These are phyloP conservation scores for Rosa persica DNA, from an alignment of 306 rosid genomes.

Conservation along the genomic window DNA sequence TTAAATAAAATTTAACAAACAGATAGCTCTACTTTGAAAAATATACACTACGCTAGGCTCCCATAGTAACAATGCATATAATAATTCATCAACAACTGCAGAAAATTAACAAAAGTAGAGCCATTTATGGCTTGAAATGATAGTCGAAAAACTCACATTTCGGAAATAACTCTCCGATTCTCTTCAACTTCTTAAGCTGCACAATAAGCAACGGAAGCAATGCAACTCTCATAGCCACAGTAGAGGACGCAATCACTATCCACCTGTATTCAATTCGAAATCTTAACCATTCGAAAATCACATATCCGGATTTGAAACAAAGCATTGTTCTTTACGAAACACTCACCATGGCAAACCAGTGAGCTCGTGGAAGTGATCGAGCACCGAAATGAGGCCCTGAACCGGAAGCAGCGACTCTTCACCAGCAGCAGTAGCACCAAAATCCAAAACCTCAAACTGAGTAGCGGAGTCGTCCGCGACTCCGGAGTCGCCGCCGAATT, in stretches of 20 bases:
- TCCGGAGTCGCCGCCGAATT: conserved; percentile 11
- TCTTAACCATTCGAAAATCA: background rate
- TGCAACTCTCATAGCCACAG: conserved; percentile 62
- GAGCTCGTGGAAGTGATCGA: conserved; percentile 65
- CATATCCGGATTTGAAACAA: too few relatives aligned
- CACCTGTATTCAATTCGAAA: conserved; percentile 56
- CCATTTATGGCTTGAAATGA: background rate
- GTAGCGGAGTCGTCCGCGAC: conserved; percentile 5
- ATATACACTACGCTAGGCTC: background rate
- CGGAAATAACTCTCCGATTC: conserved; percentile 47
- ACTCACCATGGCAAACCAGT: conserved; percentile 87
- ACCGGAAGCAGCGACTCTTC: conserved; percentile 49
- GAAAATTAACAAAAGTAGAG: background rate
- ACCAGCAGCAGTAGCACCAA: conserved; percentile 10
- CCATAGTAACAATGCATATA: background rate
- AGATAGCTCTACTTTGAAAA: conserved; percentile 19
- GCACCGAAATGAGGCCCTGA: conserved; percentile 49
- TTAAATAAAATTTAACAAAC: conserved; percentile 35
- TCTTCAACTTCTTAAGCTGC: conserved; percentile 63
- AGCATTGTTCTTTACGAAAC: too few relatives aligned
- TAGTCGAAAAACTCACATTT: conserved; percentile 63
- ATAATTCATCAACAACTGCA: background rate
- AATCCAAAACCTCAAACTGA: conserved; percentile 37
- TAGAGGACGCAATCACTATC: conserved; percentile 65
- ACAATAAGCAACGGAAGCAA: conserved; percentile 53